phyloP scores from a whole-genome alignment of 208 protist species.

The Leishmania amazonensis region DNA sequence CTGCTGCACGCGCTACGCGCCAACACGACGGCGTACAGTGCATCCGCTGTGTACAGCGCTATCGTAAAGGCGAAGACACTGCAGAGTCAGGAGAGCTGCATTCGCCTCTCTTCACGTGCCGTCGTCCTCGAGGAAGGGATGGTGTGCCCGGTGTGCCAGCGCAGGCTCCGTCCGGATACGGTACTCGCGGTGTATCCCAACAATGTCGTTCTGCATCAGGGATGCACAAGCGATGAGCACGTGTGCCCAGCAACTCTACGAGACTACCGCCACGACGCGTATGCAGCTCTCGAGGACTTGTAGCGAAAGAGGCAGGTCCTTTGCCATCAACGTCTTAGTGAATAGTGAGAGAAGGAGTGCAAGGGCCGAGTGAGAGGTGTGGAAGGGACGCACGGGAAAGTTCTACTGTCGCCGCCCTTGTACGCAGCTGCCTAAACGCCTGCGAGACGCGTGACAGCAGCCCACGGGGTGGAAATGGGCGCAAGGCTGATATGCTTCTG shows the following conservation, averaged over 20 bases:
- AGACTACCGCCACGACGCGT: constrained; percentile 38
- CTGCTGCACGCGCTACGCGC: constrained; percentile 51
- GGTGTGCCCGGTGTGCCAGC: constrained; percentile 66
- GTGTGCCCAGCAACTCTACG: constrained; percentile 45
- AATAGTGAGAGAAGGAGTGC: neutral
- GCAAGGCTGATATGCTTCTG: neutral
- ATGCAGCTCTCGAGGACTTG: constrained; percentile 29
- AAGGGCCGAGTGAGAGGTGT: neutral
- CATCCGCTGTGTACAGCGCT: constrained; percentile 36
- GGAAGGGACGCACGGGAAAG: neutral
- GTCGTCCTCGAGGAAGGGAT: constrained; percentile 32
- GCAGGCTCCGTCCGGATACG: constrained; percentile 54
- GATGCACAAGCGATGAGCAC: constrained; percentile 54
- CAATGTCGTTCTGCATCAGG: constrained; percentile 65
- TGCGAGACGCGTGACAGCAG: neutral
- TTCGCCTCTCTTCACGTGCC: constrained; percentile 28
- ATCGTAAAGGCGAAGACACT: constrained; percentile 33
- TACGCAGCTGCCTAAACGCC: neutral
- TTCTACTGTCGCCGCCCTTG: neutral
- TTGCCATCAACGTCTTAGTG: neutral
- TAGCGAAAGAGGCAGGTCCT: neutral
- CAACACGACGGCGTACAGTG: constrained; percentile 31
- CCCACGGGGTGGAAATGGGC: neutral
- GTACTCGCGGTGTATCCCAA: constrained; percentile 71
- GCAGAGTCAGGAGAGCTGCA: constrained; percentile 25